phyloP scores from a whole-genome alignment of 176 grass and related monocot genomes.

The Lolium rigidum region DNA sequence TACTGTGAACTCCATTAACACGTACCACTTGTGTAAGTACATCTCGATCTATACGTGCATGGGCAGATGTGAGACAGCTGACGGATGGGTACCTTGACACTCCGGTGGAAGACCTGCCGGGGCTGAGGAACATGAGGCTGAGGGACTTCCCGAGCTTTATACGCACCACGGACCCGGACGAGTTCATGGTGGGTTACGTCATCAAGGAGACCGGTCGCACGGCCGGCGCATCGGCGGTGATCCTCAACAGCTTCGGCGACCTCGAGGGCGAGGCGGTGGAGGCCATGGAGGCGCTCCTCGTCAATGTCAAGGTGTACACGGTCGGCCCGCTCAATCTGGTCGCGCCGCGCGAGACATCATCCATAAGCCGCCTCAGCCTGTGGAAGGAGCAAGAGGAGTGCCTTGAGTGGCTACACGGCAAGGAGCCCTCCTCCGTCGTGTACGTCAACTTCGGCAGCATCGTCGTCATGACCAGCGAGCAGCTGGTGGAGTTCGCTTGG shows the following conservation, averaged over 20 bases:
- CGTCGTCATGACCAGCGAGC: constrained; percentile 23
- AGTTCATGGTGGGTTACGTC: background rate
- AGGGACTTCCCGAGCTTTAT: constrained; percentile 12
- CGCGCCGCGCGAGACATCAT: background rate
- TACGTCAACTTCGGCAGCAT: constrained; percentile 72
- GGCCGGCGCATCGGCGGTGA: background rate
- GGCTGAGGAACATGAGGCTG: background rate
- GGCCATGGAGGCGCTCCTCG: background rate
- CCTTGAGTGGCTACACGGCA: background rate
- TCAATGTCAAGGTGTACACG: background rate
- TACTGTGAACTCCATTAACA: background rate
- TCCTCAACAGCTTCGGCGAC: background rate
- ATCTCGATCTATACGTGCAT: background rate
- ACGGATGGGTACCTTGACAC: constrained; percentile 7
- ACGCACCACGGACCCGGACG: background rate
- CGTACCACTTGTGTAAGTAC: no score
- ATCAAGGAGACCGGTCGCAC: constrained; percentile 6
- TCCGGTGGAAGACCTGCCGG: background rate
- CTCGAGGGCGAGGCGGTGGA: background rate
- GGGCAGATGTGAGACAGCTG: background rate
- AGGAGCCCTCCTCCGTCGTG: constrained; percentile 42
- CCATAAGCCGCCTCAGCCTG: background rate
- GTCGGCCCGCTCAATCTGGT: background rate
- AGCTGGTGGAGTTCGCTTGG: constrained; percentile 76
- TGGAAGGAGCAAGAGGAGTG: constrained; percentile 10